Evolutionary conservation across 1,284 basidiomycete species (phyloP).

Genomic region (Sanghuangporus weigelae): DNA sequence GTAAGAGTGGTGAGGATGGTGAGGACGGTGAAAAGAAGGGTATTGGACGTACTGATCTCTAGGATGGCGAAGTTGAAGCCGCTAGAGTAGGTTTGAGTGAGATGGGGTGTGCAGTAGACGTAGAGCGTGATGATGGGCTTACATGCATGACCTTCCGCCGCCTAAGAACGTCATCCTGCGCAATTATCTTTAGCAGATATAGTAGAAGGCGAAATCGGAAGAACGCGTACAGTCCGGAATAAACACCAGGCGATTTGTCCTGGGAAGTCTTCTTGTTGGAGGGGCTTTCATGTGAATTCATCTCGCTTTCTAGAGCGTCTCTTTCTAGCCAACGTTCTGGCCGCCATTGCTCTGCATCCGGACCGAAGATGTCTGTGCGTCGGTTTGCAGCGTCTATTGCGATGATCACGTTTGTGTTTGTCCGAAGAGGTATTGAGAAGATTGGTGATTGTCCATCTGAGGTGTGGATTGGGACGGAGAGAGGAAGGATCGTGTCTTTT

Average conservation of each 20-base stretch:
- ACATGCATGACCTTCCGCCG: conserved; percentile 29
- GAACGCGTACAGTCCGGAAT: conserved; percentile 1
- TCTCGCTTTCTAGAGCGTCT: neutral
- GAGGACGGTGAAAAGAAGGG: too few relatives aligned
- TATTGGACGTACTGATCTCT: conserved; percentile 12
- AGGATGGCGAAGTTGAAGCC: conserved; percentile 13
- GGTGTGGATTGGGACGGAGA: conserved; percentile 7
- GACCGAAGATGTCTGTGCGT: conserved; percentile 14
- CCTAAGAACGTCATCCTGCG: conserved; percentile 31
- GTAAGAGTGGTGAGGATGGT: too few relatives aligned
- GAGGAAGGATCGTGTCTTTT: conserved; percentile 14
- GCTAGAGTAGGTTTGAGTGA: neutral
- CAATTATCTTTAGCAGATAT: neutral
- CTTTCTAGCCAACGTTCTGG: conserved; percentile 17
- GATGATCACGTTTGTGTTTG: conserved; percentile 13
- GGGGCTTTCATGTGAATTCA: neutral
- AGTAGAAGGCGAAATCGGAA: neutral
- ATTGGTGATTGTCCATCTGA: neutral
- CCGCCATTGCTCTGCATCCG: conserved; percentile 18
- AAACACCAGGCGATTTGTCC: neutral
- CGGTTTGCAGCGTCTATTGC: conserved; percentile 17
- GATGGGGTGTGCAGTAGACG: neutral
- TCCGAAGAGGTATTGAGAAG: neutral
- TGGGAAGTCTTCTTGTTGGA: neutral
- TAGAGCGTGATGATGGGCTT: neutral